phyloP scores from a whole-genome alignment of 2,329 filamentous ascomycete genomes.

The Penicillium frequentans region DNA sequence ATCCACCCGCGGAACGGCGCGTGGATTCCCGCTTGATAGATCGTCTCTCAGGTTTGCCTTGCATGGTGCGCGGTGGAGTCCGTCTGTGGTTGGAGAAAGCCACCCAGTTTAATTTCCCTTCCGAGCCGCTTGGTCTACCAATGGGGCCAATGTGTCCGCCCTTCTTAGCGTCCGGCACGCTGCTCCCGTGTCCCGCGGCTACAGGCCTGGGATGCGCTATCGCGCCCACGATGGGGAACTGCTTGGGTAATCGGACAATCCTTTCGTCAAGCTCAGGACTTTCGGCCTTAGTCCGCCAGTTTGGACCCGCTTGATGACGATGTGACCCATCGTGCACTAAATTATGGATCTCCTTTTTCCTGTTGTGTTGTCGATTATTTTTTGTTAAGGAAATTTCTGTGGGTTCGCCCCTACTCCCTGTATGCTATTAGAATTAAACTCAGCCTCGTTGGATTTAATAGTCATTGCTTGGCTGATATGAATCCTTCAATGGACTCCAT shows the following conservation, averaged over 20 bases:
- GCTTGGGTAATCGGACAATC: background rate
- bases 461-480: background rate
- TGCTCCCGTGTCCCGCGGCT: constrained; percentile 2
- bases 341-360: background rate
- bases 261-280: background rate
- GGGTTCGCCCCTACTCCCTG: background rate
- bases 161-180: background rate
- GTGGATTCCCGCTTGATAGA: constrained; percentile 17
- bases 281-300: background rate
- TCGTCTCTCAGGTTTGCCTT: constrained; percentile 13
- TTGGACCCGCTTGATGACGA: constrained; percentile 1
- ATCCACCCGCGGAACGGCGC: constrained; percentile 20
- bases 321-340: background rate
- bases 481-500: background rate
- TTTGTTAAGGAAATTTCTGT: background rate
- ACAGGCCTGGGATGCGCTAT: constrained; percentile 4
- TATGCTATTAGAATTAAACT: background rate
- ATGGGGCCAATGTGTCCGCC: background rate
- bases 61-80: constrained; percentile 1
- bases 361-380: background rate
- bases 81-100: background rate
- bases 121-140: background rate
- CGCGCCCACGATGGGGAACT: background rate
- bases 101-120: background rate
- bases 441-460: background rate